phyloP scores from a whole-genome alignment of 2,329 filamentous ascomycete species.

The Fusarium solani-melongenae region DNA sequence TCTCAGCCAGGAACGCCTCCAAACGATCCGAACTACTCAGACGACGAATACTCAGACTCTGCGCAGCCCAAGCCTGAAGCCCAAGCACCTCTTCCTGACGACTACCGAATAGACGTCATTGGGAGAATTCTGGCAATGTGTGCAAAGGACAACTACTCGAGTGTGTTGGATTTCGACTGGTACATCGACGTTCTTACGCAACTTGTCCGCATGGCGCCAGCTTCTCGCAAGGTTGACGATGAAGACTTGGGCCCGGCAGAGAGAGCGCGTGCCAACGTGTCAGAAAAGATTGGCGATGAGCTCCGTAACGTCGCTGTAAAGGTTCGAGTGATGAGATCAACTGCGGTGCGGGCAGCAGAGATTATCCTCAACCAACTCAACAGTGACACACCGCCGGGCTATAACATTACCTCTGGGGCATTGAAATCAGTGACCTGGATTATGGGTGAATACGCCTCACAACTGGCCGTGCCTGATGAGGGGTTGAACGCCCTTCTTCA shows the following conservation, averaged over 20 bases:
- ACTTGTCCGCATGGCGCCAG: constrained; percentile 77
- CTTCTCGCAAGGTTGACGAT: constrained; percentile 56
- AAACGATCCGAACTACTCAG: constrained; percentile 58
- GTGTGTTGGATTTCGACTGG: constrained; percentile 94
- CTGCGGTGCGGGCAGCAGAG: constrained; percentile 87
- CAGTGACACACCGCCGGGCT: constrained; percentile 64
- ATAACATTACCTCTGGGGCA: constrained; percentile 70
- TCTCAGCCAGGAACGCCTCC: constrained; percentile 57
- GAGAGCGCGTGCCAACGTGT: constrained; percentile 59
- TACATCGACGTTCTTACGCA: constrained; percentile 92
- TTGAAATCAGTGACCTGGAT: constrained; percentile 86
- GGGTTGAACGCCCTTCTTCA: constrained; percentile 81
- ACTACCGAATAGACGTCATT: constrained; percentile 88
- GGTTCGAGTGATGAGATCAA: constrained; percentile 82
- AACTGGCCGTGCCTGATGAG: constrained; percentile 76
- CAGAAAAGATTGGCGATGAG: constrained; percentile 82
- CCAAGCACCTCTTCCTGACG: constrained; percentile 77
- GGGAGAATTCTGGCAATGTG: constrained; percentile 88
- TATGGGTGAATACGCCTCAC: constrained; percentile 85
- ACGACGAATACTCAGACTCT: constrained; percentile 57
- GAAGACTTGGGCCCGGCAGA: constrained; percentile 49
- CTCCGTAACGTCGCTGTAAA: constrained; percentile 91
- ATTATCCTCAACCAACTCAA: constrained; percentile 73
- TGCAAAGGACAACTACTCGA: constrained; percentile 86
- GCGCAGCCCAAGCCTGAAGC: constrained; percentile 46